Base-by-base conservation (phyloP, 352 stramenopile species). In the Phytophthora litchii region DNA sequence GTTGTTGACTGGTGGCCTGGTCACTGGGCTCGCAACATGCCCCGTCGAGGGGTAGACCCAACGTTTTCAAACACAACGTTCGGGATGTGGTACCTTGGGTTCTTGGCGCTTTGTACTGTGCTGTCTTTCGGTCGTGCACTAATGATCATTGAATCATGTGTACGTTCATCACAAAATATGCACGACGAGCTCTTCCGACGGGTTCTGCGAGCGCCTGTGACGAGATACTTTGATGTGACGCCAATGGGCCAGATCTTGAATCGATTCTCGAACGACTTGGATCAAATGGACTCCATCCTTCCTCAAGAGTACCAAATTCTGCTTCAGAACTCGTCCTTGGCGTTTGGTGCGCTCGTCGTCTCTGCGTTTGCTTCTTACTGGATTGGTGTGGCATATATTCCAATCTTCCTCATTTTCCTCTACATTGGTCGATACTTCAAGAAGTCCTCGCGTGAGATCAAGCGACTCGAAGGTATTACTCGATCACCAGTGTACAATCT, bases 401-500 rank as follows among this genome's bases (percentile, higher is more conserved):
- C 81, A 4, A 62, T 89, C 11, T 44, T 88, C 3, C 14, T 73
- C 25, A 61, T 90, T 27, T 92, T 89, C 51, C 49, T 78, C 4
- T 38, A 72, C 19, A 67, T 66, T 4, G 76, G 81, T 1, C 86
- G 91, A 16, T 98, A 98, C 23, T 97, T 96, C 67, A 84, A 97
- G 49, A 74, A 76, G 34, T 79, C 70, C 9, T 76, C 83, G 49
- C 58, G 76, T 9, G 94, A 98, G 50, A 62, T 98, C 12, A 97
- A 98, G 70, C 80, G 95, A 7, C 75, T 98, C 9, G 96, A 99
- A 56, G 88, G 87, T 2, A 64, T 98, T 37, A 76, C 62, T 1
- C 64, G 75, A 16, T 76, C 86, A n/a, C 96, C 96, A 2, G 86
- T 99, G 31, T 98, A 97, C 76, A 83, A 83, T 4, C 75, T 97